Conservation (phyloP, 306 rosid species). For the barrel medic (Medicago truncatula) region MtrunA17r5.0-ANR NC_053042.1:47812001-47812500, state of each 20-base stretch:
- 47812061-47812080: neutral
- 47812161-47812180: conserved; percentile 27
- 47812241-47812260: conserved; percentile 69
- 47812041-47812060: no score
- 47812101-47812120: no score
- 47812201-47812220: conserved; percentile 69
- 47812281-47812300: no score
- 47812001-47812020: no score
- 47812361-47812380: neutral
- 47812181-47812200: conserved; percentile 79
- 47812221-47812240: conserved; percentile 47
- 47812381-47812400: conserved; percentile 1
- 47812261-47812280: conserved; percentile 6
- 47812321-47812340: conserved; percentile 45
- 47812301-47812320: neutral
- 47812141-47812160: no score
- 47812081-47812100: no score
- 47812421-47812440: no score
- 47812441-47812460: no score
- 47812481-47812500: neutral
- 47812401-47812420: no score
- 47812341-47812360: neutral
- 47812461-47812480: conserved; percentile 42
- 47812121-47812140: no score
- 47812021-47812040: no score